phyloP scores from a whole-genome alignment of 208 protist genomes.

The Wallacemonas sp. region DNA sequence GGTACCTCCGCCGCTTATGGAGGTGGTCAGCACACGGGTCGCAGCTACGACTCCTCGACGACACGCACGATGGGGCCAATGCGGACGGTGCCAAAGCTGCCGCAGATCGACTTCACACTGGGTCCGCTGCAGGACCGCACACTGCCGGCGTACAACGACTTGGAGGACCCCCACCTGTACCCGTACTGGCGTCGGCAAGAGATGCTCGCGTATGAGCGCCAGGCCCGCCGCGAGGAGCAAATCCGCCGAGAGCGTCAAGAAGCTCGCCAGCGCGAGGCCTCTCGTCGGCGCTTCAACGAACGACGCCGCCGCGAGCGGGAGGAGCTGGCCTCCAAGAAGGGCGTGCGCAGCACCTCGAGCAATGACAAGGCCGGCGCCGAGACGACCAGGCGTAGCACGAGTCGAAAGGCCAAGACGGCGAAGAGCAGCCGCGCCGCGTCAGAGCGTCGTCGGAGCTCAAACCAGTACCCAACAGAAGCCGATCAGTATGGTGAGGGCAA shows the following conservation, averaged over 20 bases:
- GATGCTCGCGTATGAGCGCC: slow-evolving; percentile 54
- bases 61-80: slow-evolving; percentile 1
- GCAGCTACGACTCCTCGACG: slow-evolving; percentile 14
- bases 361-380: slow-evolving; percentile 26
- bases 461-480: slow-evolving; percentile 15
- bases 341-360: slow-evolving; percentile 29
- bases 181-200: slow-evolving; percentile 75
- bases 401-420: neutral
- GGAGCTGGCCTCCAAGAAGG: slow-evolving; percentile 48
- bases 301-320: slow-evolving; percentile 60
- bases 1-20: slow-evolving; percentile 3
- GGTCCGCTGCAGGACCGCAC: slow-evolving; percentile 65
- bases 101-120: slow-evolving; percentile 70
- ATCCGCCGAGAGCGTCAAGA: slow-evolving; percentile 47
- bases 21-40: slow-evolving; percentile 12
- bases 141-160: slow-evolving; percentile 81
- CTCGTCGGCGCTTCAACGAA: slow-evolving; percentile 60
- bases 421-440: slow-evolving; percentile 3
- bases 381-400: neutral
- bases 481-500: neutral
- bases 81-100: slow-evolving; percentile 30
- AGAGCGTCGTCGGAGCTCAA: neutral
- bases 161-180: slow-evolving; percentile 77
- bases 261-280: slow-evolving; percentile 32
- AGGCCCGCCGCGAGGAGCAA: slow-evolving; percentile 38